These are phyloP conservation scores for Meyerozyma athensensis DNA, from an alignment of 1,139 yeast genomes.

Conservation along the genomic window DNA sequence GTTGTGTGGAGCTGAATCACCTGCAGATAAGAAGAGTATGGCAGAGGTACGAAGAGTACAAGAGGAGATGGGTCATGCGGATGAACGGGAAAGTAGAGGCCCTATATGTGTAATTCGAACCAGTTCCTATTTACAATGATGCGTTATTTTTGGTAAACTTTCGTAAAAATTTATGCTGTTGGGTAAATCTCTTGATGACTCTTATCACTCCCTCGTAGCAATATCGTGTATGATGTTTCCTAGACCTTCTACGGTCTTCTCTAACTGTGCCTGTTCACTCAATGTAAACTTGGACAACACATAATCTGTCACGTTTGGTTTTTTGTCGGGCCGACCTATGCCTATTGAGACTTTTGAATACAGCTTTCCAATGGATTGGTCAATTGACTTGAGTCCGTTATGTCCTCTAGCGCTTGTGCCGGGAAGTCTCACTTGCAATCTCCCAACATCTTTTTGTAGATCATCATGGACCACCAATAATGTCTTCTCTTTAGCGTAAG, in stretches of 20 bases:
- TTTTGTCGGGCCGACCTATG: slow-evolving; percentile 56
- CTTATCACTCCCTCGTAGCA: too few species aligned
- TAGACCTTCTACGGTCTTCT: slow-evolving; percentile 30
- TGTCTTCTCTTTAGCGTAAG: slow-evolving; percentile 23
- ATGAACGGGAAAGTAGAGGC: too few species aligned
- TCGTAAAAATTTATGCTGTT: too few species aligned
- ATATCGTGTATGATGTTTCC: too few species aligned
- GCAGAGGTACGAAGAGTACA: too few species aligned
- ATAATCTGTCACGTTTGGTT: slow-evolving; percentile 49
- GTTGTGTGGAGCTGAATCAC: not conserved
- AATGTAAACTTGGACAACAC: slow-evolving; percentile 51
- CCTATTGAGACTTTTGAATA: slow-evolving; percentile 65
- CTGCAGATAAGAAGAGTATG: not conserved
- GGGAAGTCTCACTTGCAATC: slow-evolving; percentile 51
- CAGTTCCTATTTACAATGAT: too few species aligned
- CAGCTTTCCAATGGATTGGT: slow-evolving; percentile 33
- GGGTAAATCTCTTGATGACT: too few species aligned
- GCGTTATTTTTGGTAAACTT: too few species aligned
- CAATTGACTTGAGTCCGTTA: slow-evolving; percentile 67
- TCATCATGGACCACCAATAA: slow-evolving; percentile 71
- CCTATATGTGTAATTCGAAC: too few species aligned
- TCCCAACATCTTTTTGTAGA: slow-evolving; percentile 59
- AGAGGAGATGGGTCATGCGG: too few species aligned
- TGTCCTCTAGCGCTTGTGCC: slow-evolving; percentile 70
- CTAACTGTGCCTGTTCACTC: slow-evolving; percentile 19